These are phyloP conservation scores for Trichosporon faecale DNA, from an alignment of 1,284 basidiomycete genomes.

Conservation along the genomic window DNA sequence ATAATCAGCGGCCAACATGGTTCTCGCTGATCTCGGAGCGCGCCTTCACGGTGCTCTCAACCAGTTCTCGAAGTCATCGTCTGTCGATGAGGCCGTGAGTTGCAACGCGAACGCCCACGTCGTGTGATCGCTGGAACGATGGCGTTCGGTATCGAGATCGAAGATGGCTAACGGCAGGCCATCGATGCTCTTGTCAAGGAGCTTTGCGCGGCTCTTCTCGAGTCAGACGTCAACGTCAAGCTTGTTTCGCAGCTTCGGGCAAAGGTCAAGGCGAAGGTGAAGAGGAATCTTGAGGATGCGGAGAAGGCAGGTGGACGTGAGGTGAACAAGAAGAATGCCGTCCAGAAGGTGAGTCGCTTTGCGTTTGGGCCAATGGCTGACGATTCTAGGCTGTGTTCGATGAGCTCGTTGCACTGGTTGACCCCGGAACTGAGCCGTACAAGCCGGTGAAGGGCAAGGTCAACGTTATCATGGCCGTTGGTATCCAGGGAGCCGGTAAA, in stretches of 20 bases:
- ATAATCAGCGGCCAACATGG: slow-evolving; percentile 62
- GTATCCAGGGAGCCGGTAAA: slow-evolving; percentile 95
- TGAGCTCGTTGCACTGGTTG: slow-evolving; percentile 90
- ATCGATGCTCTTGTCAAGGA: slow-evolving; percentile 93
- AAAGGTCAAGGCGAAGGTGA: slow-evolving; percentile 83
- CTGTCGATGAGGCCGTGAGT: slow-evolving; percentile 81
- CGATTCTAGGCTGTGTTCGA: slow-evolving; percentile 81
- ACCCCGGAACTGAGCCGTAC: slow-evolving; percentile 89
- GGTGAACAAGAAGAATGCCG: slow-evolving; percentile 73
- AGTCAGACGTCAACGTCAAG: slow-evolving; percentile 98
- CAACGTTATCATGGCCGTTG: slow-evolving; percentile 97
- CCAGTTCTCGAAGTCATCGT: slow-evolving; percentile 77
- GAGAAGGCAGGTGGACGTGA: slow-evolving; percentile 76
- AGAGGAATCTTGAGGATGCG: slow-evolving; percentile 58
- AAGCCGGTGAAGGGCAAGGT: slow-evolving; percentile 93
- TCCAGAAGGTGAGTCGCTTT: slow-evolving; percentile 71
- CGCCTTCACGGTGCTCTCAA: slow-evolving; percentile 91
- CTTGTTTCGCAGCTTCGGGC: slow-evolving; percentile 82
- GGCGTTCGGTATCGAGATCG: not conserved
- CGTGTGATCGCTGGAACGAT: not conserved
- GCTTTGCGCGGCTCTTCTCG: slow-evolving; percentile 87
- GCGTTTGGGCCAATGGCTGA: not conserved
- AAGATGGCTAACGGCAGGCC: slow-evolving; percentile 58
- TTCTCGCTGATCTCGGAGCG: slow-evolving; percentile 90
- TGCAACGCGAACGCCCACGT: no score